These are phyloP conservation scores for Colletotrichum lupini DNA, from an alignment of 2,329 filamentous ascomycete genomes.

Conservation along the genomic window DNA sequence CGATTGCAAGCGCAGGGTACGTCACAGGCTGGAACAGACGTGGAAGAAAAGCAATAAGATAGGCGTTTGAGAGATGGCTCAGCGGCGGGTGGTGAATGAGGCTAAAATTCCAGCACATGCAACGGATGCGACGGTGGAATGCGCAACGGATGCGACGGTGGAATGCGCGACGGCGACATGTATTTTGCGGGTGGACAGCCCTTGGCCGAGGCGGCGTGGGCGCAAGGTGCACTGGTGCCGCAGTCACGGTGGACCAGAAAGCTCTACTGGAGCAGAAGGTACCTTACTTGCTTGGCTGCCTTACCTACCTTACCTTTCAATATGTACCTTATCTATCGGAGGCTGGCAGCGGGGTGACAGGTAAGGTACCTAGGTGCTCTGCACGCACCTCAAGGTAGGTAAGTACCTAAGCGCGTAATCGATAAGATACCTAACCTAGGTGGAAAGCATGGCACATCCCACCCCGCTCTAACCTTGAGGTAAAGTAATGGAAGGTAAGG, in stretches of 20 bases:
- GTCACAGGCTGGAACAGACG: background rate
- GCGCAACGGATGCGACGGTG: background rate
- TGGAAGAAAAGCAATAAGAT: background rate
- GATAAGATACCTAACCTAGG: background rate
- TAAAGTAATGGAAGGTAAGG: no score
- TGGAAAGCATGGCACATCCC: background rate
- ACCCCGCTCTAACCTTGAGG: background rate
- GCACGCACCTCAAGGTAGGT: background rate
- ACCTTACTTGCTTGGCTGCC: no score
- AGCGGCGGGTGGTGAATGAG: background rate
- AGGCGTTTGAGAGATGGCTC: background rate
- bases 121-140: background rate
- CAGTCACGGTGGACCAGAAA: background rate
- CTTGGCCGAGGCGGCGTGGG: background rate
- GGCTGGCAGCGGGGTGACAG: background rate
- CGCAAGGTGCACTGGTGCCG: background rate
- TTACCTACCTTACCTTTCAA: no score
- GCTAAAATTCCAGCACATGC: background rate
- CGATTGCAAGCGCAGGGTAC: background rate
- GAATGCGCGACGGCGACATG: conserved; percentile 8
- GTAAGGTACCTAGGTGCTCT: no score
- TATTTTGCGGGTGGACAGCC: background rate
- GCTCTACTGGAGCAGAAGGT: background rate
- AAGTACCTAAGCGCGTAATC: background rate
- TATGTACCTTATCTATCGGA: background rate